Evolutionary conservation across 179 eudicot species (phyloP), one percentile per base, ranked within the genome.

Genomic region (Dionaea muscipula): DNA sequence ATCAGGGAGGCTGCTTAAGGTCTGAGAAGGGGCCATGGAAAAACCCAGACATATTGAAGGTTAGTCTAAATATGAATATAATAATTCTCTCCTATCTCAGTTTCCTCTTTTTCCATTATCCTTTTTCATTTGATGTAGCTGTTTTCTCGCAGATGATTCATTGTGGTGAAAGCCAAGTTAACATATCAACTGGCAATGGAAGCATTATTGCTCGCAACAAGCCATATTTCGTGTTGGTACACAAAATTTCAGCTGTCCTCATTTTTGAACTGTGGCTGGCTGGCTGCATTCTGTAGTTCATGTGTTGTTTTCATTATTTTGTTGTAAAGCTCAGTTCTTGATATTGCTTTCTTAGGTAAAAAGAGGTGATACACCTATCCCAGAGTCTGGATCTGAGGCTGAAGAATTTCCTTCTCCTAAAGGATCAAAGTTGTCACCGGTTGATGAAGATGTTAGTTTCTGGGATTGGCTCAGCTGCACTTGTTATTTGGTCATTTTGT

Each of bases 1-100:
- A 80, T 69, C 72, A 78, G 62, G 94, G 97, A 26, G 94, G 96
- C 56, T 91, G 98, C 70, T 75, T 91, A 61, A 78, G 79, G 50
- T 87, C 98, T 49, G 91, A 82, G 66, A 91, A 82, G 72, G 98
- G 98, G 39, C 98, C 98, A 31, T 91, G 98, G 95, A 80, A 84
- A 65, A 76, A 84, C 63, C 91, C 80, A 68, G 80, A 82, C 27
- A 78, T 91, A 20, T 57, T 83, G 53, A 86, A 86, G 94, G 97
- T 90, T 13, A 41, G 51, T 31, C 10, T 31, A 11, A 6, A 4
- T 31, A 6, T 4, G 10, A 11, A 11, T 31, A 4, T 31, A 6
- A 12, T 20, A 11, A 6, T 46, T 24, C 16, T 11, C 19, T 9
- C 17, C 1, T 7, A 13, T 17, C 24, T 10, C 33, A 49, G 2